Evolutionary conservation across 1,139 yeast species (phyloP).

Genomic region (Komagataea norvegica): DNA sequence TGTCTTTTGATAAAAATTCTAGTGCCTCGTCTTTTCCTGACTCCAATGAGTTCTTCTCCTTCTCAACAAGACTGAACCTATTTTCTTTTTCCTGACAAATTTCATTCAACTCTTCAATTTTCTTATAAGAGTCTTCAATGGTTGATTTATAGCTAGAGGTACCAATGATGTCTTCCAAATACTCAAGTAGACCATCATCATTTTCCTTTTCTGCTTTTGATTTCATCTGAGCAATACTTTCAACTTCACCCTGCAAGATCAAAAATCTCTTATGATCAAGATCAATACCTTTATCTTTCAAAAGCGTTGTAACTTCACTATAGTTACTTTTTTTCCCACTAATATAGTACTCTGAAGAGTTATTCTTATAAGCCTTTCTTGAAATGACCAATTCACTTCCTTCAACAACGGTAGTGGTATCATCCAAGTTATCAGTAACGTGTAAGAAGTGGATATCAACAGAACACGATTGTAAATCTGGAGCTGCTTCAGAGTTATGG

Average conservation of each 20-base stretch:
- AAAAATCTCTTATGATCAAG: conserved; percentile 91
- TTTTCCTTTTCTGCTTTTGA: conserved; percentile 90
- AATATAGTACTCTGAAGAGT: conserved; percentile 73
- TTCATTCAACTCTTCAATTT: conserved; percentile 70
- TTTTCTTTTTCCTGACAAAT: conserved; percentile 76
- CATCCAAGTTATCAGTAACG: conserved; percentile 57
- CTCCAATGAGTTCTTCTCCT: conserved; percentile 69
- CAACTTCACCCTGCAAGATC: conserved; percentile 97
- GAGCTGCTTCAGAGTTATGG: conserved; percentile 75
- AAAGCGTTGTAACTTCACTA: conserved; percentile 70
- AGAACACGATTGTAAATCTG: conserved; percentile 67
- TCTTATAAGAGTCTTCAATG: conserved; percentile 59
- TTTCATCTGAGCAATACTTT: conserved; percentile 97
- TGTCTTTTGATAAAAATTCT: conserved; percentile 60
- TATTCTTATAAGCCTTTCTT: conserved; percentile 73
- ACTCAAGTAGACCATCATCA: conserved; percentile 92
- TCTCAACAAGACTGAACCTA: conserved; percentile 73
- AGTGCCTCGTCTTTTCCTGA: conserved; percentile 67
- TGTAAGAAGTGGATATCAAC: conserved; percentile 91
- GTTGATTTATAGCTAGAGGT: conserved; percentile 76
- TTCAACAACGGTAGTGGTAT: conserved; percentile 40
- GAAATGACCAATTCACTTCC: conserved; percentile 64
- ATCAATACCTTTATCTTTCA: conserved; percentile 86
- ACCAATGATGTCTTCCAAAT: conserved; percentile 94
- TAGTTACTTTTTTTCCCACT: conserved; percentile 68